These are phyloP conservation scores for Pelargonium australe DNA, from an alignment of 441 rosid species.

Conservation along the genomic window DNA sequence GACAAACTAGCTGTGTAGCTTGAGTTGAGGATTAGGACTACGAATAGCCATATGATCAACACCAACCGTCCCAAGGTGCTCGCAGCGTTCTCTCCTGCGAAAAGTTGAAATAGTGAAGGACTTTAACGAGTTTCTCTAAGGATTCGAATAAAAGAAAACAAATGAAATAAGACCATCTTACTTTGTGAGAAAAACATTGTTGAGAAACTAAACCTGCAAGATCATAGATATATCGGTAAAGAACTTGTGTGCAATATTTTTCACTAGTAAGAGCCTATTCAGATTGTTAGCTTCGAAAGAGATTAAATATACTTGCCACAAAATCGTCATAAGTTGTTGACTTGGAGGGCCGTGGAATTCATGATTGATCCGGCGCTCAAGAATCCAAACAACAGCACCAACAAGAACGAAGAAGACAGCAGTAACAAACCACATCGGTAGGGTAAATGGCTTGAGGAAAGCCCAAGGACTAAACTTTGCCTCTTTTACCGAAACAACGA, in stretches of 20 bases:
- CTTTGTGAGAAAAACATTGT: constrained; percentile 97
- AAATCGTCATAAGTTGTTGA: constrained; percentile 66
- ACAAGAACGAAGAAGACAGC: constrained; percentile 70
- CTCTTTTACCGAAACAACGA: constrained; percentile 70
- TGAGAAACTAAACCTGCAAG: constrained; percentile 97
- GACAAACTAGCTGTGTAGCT: constrained; percentile 97
- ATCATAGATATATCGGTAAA: constrained; percentile 19
- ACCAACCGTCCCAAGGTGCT: constrained; percentile 81
- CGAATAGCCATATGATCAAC: constrained; percentile 81
- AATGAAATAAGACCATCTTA: constrained; percentile 28
- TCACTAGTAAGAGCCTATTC: background rate
- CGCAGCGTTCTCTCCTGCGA: constrained; percentile 78
- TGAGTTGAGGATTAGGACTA: constrained; percentile 87
- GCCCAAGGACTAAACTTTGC: constrained; percentile 80
- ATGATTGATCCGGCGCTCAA: constrained; percentile 71
- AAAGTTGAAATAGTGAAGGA: constrained; percentile 21
- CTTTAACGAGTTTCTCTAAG: constrained; percentile 3
- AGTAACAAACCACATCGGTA: constrained; percentile 83
- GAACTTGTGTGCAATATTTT: background rate
- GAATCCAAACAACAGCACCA: constrained; percentile 94
- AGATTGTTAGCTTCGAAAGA: constrained; percentile 1
- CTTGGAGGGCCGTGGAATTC: constrained; percentile 91
- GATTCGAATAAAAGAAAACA: constrained; percentile 12
- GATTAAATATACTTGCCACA: constrained; percentile 51
- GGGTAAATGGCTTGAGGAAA: constrained; percentile 78